Percentiles rank a stretch among this genome's conserved stretches.
These are phyloP conservation scores for Urtica urens DNA, from an alignment of 306 rosid species.

Conservation along the genomic window DNA sequence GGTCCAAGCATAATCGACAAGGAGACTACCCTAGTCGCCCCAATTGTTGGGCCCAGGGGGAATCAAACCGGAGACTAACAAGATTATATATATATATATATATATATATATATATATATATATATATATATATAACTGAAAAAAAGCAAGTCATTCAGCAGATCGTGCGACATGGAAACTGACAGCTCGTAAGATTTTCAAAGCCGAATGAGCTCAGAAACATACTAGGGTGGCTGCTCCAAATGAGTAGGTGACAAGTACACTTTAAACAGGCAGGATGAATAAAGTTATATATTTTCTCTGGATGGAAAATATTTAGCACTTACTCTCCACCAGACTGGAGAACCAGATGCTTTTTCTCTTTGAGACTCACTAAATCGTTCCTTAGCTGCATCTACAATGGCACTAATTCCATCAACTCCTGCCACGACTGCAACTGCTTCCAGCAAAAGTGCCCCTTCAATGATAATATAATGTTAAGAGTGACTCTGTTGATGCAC, in stretches of 20 bases:
- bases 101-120: too few relatives aligned
- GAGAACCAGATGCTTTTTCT: conserved; percentile 49
- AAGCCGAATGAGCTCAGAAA: background rate
- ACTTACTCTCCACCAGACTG: conserved; percentile 88
- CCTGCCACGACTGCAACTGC: conserved; percentile 55
- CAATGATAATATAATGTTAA: conserved; percentile 17
- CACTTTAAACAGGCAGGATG: background rate
- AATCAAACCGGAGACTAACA: too few relatives aligned
- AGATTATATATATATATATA: too few relatives aligned
- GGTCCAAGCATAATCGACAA: too few relatives aligned
- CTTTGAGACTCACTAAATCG: conserved; percentile 55
- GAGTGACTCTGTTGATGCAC: background rate
- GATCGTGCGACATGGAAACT: too few relatives aligned
- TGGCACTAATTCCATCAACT: conserved; percentile 48
- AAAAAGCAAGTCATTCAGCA: too few relatives aligned
- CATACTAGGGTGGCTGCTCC: too few relatives aligned
- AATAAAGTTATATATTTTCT: conserved; percentile 1
- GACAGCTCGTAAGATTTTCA: too few relatives aligned
- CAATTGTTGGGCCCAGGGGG: too few relatives aligned
- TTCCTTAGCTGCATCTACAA: conserved; percentile 55
- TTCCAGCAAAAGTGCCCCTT: conserved; percentile 81
- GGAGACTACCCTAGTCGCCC: too few relatives aligned
- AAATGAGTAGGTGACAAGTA: background rate
- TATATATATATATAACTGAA: too few relatives aligned
- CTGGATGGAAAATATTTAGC: conserved; percentile 6